Conservation (phyloP, 305 asterid species). For the Plantago coronopus region DNA sequence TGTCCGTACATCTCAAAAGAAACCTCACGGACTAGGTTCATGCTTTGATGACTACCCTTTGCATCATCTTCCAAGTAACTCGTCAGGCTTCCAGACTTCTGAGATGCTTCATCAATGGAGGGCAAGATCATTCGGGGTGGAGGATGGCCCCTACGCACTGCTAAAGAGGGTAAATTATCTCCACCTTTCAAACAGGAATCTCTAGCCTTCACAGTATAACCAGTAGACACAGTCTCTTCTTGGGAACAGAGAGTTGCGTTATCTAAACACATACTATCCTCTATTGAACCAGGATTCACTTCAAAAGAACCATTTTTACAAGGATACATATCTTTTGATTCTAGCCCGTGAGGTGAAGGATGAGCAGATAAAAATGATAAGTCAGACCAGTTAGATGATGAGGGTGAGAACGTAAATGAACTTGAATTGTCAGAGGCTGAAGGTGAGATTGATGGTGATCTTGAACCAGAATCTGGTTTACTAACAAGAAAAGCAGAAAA, state of each 20-base stretch:
- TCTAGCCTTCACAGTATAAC: conserved; percentile 27
- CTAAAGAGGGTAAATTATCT: conserved; percentile 22
- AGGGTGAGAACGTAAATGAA: conserved; percentile 74
- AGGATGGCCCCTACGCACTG: conserved; percentile 38
- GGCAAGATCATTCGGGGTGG: conserved; percentile 46
- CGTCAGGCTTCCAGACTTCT: conserved; percentile 36
- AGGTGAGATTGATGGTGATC: conserved; percentile 76
- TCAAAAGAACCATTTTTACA: conserved; percentile 27
- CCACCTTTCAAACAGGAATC: conserved; percentile 34
- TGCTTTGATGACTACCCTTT: conserved; percentile 31
- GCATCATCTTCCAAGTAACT: conserved; percentile 36
- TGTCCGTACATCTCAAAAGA: conserved; percentile 32
- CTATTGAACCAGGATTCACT: conserved; percentile 23
- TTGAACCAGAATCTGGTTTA: conserved; percentile 40
- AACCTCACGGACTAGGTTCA: conserved; percentile 20
- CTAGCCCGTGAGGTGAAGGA: conserved; percentile 54
- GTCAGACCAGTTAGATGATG: conserved; percentile 92
- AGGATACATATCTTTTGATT: conserved; percentile 29
- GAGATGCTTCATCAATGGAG: conserved; percentile 50
- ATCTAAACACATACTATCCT: conserved; percentile 27
- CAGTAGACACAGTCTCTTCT: conserved; percentile 31
- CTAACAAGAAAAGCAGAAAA: conserved; percentile 47
- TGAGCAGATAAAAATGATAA: conserved; percentile 56
- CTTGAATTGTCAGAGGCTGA: conserved; percentile 76
- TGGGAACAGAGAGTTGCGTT: conserved; percentile 26